Evolutionary conservation across 345 rosid species (phyloP).

Genomic region (Eucalyptus camaldulensis): DNA sequence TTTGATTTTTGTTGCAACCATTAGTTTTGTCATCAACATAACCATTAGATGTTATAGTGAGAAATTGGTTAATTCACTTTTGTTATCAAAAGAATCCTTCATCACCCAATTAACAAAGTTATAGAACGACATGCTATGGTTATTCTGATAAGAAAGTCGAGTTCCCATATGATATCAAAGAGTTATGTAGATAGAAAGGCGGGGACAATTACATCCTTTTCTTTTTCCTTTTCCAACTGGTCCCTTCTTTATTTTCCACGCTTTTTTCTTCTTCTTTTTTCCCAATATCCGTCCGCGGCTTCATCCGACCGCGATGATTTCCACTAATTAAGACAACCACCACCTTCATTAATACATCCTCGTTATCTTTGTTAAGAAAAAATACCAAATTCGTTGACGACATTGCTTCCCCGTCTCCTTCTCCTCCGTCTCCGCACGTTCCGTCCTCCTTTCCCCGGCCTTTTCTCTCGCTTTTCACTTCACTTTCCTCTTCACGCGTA

Average conservation of each 20-base stretch:
- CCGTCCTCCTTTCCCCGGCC: not conserved
- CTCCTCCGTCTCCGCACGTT: not conserved
- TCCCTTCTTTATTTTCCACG: not conserved
- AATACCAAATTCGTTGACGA: not conserved
- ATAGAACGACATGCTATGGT: not conserved
- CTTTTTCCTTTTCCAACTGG: fast-evolving
- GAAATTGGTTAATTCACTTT: not conserved
- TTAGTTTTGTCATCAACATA: not conserved
- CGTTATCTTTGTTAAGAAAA: not conserved
- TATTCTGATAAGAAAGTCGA: not conserved
- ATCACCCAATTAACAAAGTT: not conserved
- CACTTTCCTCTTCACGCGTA: not conserved
- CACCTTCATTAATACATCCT: too few species aligned
- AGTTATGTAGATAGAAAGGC: not conserved
- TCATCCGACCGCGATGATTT: too few species aligned
- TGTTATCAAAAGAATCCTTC: not conserved
- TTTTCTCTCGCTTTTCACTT: not conserved
- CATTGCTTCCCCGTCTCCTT: not conserved
- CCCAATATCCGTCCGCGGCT: too few species aligned
- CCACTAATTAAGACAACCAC: too few species aligned
- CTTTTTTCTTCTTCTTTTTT: not conserved
- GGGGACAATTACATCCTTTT: too few species aligned
- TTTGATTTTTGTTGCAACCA: not conserved
- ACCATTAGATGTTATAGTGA: not conserved
- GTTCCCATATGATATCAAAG: not conserved